Percentiles rank a stretch among this genome's conserved stretches.
These are phyloP conservation scores for Vicia sativa DNA, from an alignment of 306 rosid genomes.

Conservation along the genomic window DNA sequence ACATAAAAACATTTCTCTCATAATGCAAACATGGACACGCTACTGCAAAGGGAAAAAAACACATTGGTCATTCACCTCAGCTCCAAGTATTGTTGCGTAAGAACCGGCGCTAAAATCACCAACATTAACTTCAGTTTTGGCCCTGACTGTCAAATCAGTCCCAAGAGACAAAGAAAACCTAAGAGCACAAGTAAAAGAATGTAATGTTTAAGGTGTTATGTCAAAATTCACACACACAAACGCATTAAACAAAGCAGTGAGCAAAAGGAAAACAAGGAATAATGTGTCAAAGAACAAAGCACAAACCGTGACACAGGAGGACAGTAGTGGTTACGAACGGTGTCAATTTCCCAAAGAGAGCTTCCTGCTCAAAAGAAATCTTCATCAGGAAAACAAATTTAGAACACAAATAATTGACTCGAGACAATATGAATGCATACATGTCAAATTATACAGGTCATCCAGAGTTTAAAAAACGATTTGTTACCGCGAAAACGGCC, in stretches of 20 bases:
- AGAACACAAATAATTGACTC: conserved; percentile 14
- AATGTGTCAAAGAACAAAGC: conserved; percentile 13
- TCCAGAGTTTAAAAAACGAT: too few species aligned
- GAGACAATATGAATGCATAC: background rate
- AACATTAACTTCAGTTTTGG: conserved; percentile 70
- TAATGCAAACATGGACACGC: conserved; percentile 10
- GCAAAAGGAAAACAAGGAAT: conserved; percentile 14
- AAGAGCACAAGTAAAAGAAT: conserved; percentile 33
- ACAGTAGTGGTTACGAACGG: conserved; percentile 79
- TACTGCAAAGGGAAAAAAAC: conserved; percentile 1
- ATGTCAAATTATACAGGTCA: background rate
- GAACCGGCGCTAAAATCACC: conserved; percentile 82
- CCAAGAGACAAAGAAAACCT: conserved; percentile 86
- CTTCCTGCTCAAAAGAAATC: conserved; percentile 64
- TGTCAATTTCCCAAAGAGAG: conserved; percentile 96
- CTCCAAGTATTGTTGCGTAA: conserved; percentile 84
- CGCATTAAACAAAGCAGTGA: background rate
- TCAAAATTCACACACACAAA: conserved; percentile 7
- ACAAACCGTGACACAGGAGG: conserved; percentile 88
- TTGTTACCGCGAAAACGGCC: too few species aligned
- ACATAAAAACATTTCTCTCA: background rate
- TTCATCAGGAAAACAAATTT: conserved; percentile 38
- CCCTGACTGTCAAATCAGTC: conserved; percentile 89
- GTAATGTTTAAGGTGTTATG: background rate
- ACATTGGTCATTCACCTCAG: conserved; percentile 59